Conservation (phyloP, 441 rosid species). For the Erodium texanum region DNA sequence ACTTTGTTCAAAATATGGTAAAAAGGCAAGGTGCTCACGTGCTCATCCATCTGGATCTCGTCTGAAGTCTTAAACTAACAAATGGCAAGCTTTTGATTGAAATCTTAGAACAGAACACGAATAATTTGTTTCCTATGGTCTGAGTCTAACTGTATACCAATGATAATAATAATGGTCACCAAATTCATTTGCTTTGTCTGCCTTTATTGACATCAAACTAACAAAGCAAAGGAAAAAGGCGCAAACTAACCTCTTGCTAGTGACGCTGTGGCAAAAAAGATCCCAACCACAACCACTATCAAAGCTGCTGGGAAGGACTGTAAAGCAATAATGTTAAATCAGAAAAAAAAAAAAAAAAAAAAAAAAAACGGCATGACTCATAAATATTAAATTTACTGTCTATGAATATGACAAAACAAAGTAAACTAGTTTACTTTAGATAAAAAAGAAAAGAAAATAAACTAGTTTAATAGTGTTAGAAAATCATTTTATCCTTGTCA, state of each 20-base stretch:
- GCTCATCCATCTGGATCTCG: neutral
- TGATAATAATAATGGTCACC: constrained; percentile 1
- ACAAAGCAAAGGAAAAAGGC: constrained; percentile 7
- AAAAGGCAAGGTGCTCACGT: neutral
- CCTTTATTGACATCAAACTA: neutral
- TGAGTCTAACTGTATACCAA: neutral
- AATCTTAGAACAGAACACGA: neutral
- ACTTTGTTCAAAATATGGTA: neutral
- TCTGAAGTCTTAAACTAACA: neutral
- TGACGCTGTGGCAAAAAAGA: constrained; percentile 56
- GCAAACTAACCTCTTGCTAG: constrained; percentile 58
- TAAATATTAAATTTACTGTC: neutral
- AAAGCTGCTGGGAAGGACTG: constrained; percentile 84
- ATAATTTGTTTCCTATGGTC: neutral
- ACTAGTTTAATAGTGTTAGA: neutral
- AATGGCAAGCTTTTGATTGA: neutral
- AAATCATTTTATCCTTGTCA: neutral
- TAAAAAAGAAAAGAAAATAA: neutral
- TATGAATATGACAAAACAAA: neutral
- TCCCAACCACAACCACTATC: constrained; percentile 47
- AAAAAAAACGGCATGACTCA: neutral
- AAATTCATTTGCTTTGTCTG: neutral
- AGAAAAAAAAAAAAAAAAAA: constrained; percentile 1
- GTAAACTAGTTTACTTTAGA: neutral
- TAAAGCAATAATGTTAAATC: constrained; percentile 19